Evolutionary conservation across 805 yeast species (phyloP), one percentile per base, ranked within the genome.

Genomic region (Candida tammaniensis): DNA sequence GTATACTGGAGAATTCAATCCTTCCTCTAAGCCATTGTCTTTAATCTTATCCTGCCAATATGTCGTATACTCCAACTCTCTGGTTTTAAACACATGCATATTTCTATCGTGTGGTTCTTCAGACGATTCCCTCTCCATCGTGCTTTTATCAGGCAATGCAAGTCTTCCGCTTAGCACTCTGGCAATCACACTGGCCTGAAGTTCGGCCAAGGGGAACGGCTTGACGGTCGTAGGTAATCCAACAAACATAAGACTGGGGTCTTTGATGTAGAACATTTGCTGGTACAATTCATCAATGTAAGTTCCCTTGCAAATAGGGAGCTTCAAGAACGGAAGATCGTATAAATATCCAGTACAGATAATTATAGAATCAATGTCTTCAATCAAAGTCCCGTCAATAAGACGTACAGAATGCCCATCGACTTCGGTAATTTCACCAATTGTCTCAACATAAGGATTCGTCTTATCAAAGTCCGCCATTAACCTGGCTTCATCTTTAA

Each of bases 1-100:
- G 40, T 43, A 42, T 18, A 29, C 21, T 10, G 35, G 31, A 13
- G 46, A 39, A 8, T 30, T 27, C 4, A 44, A 31, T 4, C 46
- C 46, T 4, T 30, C 26, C 10, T 22, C 27, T 13, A 36, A 24
- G 8, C 30, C 31, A 6, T 38, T 8, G 6, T 25, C 18, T 21
- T 19, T 30, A 6, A 35, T 39, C 12, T 38, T 25, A 4, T 39
- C 21, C 20, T 41, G 42, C 22, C 75, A 54, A 31, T 60, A 58
- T 42, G 71, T 70, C 47, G 76, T 71, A 51, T 79, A 84, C 16
- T 72, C 73, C 1, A 74, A 77, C 46, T 83, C 91, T 28, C 57
- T 58, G 5, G 86, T 84, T 11, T 59, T 61, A 52, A 82, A 51
- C 37, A 68, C 72, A 48, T 61, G 67, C 42, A 54, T 51, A 31